Percentiles rank a stretch among this genome's conserved stretches.
Evolutionary conservation across 1,284 basidiomycete species (phyloP).

Genomic region (Ustilago curta): DNA sequence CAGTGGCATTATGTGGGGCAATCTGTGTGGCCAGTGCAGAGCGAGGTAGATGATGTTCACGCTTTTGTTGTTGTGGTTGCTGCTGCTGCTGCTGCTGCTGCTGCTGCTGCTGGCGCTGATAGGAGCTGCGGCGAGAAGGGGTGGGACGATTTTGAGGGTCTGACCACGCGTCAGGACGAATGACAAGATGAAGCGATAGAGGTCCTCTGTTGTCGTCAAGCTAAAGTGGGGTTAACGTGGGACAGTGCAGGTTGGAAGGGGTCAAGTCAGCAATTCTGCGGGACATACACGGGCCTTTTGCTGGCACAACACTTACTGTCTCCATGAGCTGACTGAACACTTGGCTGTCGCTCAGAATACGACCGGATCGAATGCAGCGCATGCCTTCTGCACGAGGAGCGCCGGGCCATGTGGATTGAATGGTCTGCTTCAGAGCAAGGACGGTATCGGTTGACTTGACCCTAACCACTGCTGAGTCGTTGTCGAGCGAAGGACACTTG

Average conservation of each 20-base stretch:
- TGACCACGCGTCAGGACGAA: slow-evolving; percentile 64
- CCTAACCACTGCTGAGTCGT: slow-evolving; percentile 34
- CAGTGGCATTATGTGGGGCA: slow-evolving; percentile 3
- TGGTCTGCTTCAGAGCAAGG: slow-evolving; percentile 45
- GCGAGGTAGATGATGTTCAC: slow-evolving; percentile 14
- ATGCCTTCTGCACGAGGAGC: slow-evolving; percentile 54
- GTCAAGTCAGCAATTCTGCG: neutral
- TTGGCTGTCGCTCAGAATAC: slow-evolving; percentile 47
- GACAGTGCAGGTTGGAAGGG: neutral
- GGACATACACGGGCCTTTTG: neutral
- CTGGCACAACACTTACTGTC: slow-evolving; percentile 18
- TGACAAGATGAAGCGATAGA: slow-evolving; percentile 60
- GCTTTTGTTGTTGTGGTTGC: slow-evolving; percentile 4
- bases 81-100: slow-evolving; percentile 14
- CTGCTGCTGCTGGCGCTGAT: slow-evolving; percentile 37
- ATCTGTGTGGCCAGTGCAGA: slow-evolving; percentile 17
- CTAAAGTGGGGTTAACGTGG: slow-evolving; percentile 14
- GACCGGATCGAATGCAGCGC: slow-evolving; percentile 59
- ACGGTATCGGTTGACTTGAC: slow-evolving; percentile 26
- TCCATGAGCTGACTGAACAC: slow-evolving; percentile 30
- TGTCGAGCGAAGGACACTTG: slow-evolving; percentile 53
- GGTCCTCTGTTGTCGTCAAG: slow-evolving; percentile 34
- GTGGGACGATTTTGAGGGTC: slow-evolving; percentile 53
- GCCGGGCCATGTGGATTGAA: slow-evolving; percentile 51
- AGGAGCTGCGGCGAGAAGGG: slow-evolving; percentile 44